Evolutionary conservation across 116 monocot species (phyloP).

Genomic region (Posidonia oceanica): DNA sequence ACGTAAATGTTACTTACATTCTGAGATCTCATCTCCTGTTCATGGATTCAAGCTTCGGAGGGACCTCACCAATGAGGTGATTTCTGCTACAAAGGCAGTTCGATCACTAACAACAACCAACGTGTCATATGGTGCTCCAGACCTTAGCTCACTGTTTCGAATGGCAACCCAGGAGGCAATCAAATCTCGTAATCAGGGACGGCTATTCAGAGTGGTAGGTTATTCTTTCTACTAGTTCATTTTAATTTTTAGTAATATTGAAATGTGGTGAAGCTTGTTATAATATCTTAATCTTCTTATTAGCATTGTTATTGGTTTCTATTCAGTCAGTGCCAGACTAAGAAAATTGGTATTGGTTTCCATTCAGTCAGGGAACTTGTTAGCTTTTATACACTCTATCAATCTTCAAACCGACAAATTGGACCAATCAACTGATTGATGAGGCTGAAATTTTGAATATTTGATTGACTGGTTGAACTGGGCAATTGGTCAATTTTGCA

Average conservation of each 20-base stretch:
- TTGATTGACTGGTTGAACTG: no score
- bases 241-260: neutral
- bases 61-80: constrained; percentile 68
- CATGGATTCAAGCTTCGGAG: constrained; percentile 36
- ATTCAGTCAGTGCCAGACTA: no score
- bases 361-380: no score
- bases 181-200: constrained; percentile 48
- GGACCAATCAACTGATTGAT: no score
- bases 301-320: neutral
- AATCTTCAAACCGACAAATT: no score
- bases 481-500: no score
- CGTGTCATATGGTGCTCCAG: constrained; percentile 37
- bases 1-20: neutral
- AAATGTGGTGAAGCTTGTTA: neutral
- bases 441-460: no score
- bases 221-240: neutral
- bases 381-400: no score
- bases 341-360: no score
- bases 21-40: neutral
- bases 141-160: constrained; percentile 75
- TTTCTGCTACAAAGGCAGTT: constrained; percentile 30
- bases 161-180: constrained; percentile 54
- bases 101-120: constrained; percentile 27
- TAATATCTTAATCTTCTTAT: neutral
- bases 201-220: constrained; percentile 79